Conservation (phyloP, 257 asterid species). For the Agastache rugosa region DNA sequence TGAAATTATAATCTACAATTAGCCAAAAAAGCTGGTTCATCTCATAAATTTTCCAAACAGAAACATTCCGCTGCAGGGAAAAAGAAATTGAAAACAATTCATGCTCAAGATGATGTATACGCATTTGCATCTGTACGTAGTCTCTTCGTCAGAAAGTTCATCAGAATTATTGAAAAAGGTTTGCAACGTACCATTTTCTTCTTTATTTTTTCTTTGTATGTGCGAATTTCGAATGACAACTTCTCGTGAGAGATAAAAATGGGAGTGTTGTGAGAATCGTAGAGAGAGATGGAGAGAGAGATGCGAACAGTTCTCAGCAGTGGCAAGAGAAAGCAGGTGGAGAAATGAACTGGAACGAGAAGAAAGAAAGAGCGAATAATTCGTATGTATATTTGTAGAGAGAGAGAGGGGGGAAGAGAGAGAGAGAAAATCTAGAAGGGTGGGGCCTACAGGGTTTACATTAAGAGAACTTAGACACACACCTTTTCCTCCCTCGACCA, state of each 20-base stretch:
- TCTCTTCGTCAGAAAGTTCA: neutral
- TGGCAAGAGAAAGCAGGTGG: constrained; percentile 34
- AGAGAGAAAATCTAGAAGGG: constrained; percentile 25
- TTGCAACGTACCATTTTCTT: neutral
- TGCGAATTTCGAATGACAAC: constrained; percentile 38
- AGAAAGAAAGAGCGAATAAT: constrained; percentile 4
- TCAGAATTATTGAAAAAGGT: neutral
- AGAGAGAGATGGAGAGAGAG: constrained; percentile 24
- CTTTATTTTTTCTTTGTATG: neutral
- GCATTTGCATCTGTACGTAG: constrained; percentile 18
- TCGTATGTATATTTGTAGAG: neutral
- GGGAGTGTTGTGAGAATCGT: neutral
- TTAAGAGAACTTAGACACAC: constrained; percentile 82
- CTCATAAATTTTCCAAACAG: neutral
- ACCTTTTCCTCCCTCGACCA: neutral
- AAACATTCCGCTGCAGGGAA: neutral
- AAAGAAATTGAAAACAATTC: neutral
- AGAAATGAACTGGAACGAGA: constrained; percentile 5
- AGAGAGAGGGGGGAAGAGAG: neutral
- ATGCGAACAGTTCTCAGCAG: constrained; percentile 44
- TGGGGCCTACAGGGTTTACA: constrained; percentile 50
- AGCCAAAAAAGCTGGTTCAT: constrained; percentile 4
- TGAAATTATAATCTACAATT: constrained; percentile 15
- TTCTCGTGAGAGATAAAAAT: constrained; percentile 30
- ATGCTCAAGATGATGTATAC: neutral